phyloP scores from a whole-genome alignment of 139 green algal genomes.

The Chlorella sp. region DNA sequence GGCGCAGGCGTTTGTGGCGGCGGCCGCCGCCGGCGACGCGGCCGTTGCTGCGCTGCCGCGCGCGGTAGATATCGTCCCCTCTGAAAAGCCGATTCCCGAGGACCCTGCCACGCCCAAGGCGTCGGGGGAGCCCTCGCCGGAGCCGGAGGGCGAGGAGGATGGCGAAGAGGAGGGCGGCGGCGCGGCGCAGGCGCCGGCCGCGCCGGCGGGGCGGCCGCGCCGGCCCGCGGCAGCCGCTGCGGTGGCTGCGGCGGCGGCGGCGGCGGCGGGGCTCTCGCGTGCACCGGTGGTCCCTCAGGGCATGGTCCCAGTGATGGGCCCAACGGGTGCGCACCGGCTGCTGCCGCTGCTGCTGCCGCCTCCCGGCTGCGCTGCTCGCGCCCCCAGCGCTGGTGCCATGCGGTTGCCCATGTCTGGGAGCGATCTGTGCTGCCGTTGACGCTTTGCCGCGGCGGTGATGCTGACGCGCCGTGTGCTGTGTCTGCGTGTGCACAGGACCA shows the following conservation, averaged over 20 bases:
- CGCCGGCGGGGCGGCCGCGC: not conserved
- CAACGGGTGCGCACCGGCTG: no score
- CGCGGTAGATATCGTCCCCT: conserved; percentile 3
- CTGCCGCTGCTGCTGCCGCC: conserved; percentile 4
- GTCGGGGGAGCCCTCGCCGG: not conserved
- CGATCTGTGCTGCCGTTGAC: no score
- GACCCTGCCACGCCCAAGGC: no score
- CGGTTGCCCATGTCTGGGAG: no score
- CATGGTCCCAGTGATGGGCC: no score
- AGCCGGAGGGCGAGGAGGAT: not conserved
- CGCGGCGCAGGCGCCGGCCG: not conserved
- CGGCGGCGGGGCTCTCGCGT: no score
- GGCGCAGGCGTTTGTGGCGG: not conserved
- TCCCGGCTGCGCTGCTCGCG: not conserved
- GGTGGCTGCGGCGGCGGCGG: not conserved
- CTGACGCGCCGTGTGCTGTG: not conserved
- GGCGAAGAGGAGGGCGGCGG: not conserved
- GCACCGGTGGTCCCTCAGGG: no score
- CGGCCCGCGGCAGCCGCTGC: not conserved
- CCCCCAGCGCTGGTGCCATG: not conserved
- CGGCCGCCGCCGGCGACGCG: not conserved
- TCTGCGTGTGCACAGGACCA: not conserved
- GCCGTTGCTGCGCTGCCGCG: not conserved
- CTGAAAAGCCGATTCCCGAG: not conserved
- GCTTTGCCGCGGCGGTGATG: no score